Base-by-base conservation (phyloP, 1,284 basidiomycete species). In the Leccinum pachyderme region DNA sequence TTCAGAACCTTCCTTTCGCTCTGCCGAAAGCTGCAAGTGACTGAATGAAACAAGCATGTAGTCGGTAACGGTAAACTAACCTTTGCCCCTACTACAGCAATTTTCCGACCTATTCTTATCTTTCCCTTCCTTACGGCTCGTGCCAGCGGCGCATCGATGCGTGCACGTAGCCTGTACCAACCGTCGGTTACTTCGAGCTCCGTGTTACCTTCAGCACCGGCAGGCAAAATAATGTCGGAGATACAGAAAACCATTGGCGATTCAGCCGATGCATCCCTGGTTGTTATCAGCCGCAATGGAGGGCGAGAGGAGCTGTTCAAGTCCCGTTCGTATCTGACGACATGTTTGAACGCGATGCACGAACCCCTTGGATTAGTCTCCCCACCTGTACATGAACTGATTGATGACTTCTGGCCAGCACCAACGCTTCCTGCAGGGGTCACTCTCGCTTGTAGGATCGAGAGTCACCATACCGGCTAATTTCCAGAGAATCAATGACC, bases 401-500 rank as follows among this genome's bases (percentile, higher is more conserved):
- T 81, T 75, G 41, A 93, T 80, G 2, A 93, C 84, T 69, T 91
- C 88, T 6, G 75, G 68, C 86, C 89, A 95, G 58, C 80, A 86
- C 93, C 94, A 98, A 51, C 84, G 74, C 59, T 76, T 81, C 51
- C 63, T 72, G 15, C 63, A 61, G 18, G 78, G 75, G 33, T 78
- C 68, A 8, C 65, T 63, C 63, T 89, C 86, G 41, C 77, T 73
- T 27, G 78, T 69, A 1, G 93, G 93, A 59, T 90, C 82, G 4
- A 93, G 77, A 37, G 81, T 78, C 1, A 86, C 86, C 77, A 93
- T 83, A 4, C 90, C 89, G 1, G 94, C 91, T 9, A 98, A 73
- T 72, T 99, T 99, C 97, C 97, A 99, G 6, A 99, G 77, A 43
- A 99, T 86, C 44, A 95, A 73, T 5, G 75, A 68, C 91, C 93